Percentiles rank a stretch among this genome's conserved stretches.
phyloP scores from a whole-genome alignment of 2,329 filamentous ascomycete genomes.

The Botrytis pseudocinerea region DNA sequence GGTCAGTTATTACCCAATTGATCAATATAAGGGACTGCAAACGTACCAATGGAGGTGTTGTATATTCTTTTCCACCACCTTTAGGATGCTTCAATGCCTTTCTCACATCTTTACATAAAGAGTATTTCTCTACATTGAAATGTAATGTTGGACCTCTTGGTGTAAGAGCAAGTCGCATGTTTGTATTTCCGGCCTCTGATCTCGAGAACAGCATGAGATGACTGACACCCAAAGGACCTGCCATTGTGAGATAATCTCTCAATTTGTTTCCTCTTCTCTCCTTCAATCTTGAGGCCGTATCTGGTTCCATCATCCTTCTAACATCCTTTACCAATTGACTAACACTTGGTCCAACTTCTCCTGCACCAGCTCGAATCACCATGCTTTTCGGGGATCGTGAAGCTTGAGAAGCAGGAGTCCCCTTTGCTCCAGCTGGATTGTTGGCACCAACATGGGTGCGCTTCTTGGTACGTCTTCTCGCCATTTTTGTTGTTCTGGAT shows the following conservation, averaged over 20 bases:
- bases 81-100: slow-evolving; percentile 80
- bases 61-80: slow-evolving; percentile 80
- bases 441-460: slow-evolving; percentile 75
- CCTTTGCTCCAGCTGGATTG: slow-evolving; percentile 49
- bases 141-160: slow-evolving; percentile 90
- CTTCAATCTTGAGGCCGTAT: slow-evolving; percentile 84
- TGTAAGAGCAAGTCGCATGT: slow-evolving; percentile 81
- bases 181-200: slow-evolving; percentile 87
- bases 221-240: slow-evolving; percentile 86
- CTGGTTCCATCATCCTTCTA: slow-evolving; percentile 91
- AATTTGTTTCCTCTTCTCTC: slow-evolving; percentile 86
- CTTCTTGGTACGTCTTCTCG: slow-evolving; percentile 80
- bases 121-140: slow-evolving; percentile 94
- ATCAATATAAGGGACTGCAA: neutral
- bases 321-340: slow-evolving; percentile 91
- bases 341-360: slow-evolving; percentile 87
- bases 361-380: slow-evolving; percentile 95
- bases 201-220: slow-evolving; percentile 92
- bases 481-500: slow-evolving; percentile 56
- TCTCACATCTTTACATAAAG: slow-evolving; percentile 85
- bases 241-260: slow-evolving; percentile 93
- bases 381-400: slow-evolving; percentile 85
- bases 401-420: slow-evolving; percentile 57
- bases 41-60: slow-evolving; percentile 75
- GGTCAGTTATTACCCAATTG: neutral